phyloP scores from a whole-genome alignment of 192 early-diverging fungal genomes.

The Coemansia sp. region DNA sequence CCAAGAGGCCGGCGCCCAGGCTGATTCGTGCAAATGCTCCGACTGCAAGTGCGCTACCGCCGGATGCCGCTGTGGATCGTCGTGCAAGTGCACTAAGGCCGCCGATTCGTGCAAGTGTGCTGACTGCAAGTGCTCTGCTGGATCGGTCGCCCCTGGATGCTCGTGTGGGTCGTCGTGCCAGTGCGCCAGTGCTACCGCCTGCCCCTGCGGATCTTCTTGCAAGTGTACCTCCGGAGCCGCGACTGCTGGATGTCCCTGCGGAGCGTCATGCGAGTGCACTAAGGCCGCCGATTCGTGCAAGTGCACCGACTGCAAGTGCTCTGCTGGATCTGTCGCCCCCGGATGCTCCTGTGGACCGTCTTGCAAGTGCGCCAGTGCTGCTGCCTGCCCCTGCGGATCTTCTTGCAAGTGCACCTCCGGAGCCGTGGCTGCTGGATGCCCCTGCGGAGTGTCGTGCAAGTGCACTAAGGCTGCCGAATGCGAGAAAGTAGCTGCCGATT shows the following conservation, averaged over 20 bases:
- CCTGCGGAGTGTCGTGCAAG: slow-evolving; percentile 18
- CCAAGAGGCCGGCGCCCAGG: slow-evolving; percentile 17
- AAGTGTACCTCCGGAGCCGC: background rate
- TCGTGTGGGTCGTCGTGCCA: slow-evolving; percentile 20
- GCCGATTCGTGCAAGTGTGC: slow-evolving; percentile 28
- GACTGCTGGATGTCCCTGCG: slow-evolving; percentile 14
- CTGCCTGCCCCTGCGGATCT: slow-evolving; percentile 25
- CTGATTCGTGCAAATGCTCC: slow-evolving; percentile 25
- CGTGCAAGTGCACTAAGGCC: slow-evolving; percentile 18
- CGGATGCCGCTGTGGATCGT: slow-evolving; percentile 11
- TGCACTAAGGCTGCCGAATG: slow-evolving; percentile 5
- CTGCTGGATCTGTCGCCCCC: background rate
- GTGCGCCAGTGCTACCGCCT: slow-evolving; percentile 2
- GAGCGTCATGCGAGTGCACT: slow-evolving; percentile 18
- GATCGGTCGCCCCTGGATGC: background rate
- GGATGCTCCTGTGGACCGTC: slow-evolving; percentile 9
- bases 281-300: slow-evolving; percentile 18
- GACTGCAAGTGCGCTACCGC: slow-evolving; percentile 23
- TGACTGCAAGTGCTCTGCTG: slow-evolving; percentile 22
- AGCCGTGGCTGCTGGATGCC: background rate
- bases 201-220: slow-evolving; percentile 20
- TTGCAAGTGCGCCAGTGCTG: slow-evolving; percentile 18
- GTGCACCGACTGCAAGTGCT: slow-evolving; percentile 30
- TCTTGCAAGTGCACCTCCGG: slow-evolving; percentile 25
- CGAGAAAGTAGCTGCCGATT: slow-evolving; percentile 14